Base-by-base conservation (phyloP, 225 moss, liverwort and hornwort species). In the Straminergon stramineum region DNA sequence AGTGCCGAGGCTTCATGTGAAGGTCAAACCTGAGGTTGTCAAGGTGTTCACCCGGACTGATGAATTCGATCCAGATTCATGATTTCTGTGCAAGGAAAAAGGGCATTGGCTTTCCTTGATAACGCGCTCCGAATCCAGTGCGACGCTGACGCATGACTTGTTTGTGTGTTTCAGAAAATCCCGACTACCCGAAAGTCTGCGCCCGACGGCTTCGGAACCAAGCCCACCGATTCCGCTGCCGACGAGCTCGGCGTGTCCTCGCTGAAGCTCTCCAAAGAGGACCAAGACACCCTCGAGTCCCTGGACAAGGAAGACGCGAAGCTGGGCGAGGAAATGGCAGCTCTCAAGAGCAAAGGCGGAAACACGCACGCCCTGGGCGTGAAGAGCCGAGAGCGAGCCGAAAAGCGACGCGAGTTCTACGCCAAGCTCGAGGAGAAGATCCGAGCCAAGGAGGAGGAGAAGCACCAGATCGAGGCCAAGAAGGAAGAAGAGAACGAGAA, bases 341-440 rank as follows among this genome's bases (percentile, higher is more conserved):
- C 96, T 14, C 85, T 96, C 30, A 98, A 98, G 90, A 96, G 94
- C 92, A 95, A 94, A 82, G 93, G 94, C 18, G 93, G 95, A 64
- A 95, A 96, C 51, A 94, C 93, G 83, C 94, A 96, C 1, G 96
- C 95, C 8, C 92, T 95, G 39, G 93, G 93, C n/a, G 90, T 95
- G 86, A 95, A 93, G 91, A 88, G 91, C 74, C 93, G 89, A 0
- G 94, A 95, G 85, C 85, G 94, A 24, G 94, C 94, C 3, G 94
- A 95, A 87, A 95, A 95, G 91, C 89, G 94, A 0, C 80, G 94
- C 6, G 94, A 95, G 60, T 95, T 92, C 17, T 93, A 93, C 34
- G 87, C 92, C 2, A 95, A 90, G 84, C 39, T 95, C 85, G 94
- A 95, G 85, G 94, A 95, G 88, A 92, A 93, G 79, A 90, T 93